Evolutionary conservation across 1,139 yeast species (phyloP), one percentile per base, ranked within the genome.

Genomic region (Yamadazyma friedrichii): DNA sequence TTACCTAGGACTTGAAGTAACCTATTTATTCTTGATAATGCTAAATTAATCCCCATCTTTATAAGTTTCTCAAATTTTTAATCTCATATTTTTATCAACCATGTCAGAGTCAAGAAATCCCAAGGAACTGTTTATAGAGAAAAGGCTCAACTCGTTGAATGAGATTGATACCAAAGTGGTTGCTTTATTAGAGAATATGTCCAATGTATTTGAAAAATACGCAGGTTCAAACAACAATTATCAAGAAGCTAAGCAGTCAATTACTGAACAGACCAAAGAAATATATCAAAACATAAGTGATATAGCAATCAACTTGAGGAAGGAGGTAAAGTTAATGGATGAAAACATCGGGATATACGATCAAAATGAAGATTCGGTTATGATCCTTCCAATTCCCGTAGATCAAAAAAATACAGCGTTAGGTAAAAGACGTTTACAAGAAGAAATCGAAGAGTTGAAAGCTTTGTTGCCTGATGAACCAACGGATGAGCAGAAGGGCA

Each of bases 1-100:
- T 79, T 76, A 0, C 88, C 88, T 27, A 88, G 62, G 37, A 67
- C 64, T 4, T 59, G 51, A n/a, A 88, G 71, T n/a, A 88, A 74
- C 38, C 61, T 60, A 0, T 69, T 39, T 0, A 88, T 74, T 41
- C 96, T 65, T 1, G 75, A 52, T n/a, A 91, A 71, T 1, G 95
- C 95, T 24, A 91, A 55, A 46, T 70, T 73, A 35, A 72, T 72
- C 12, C 71, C 69, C 74, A 68, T 69, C 24, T 5, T 20, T 20
- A 20, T 6, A 6, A 20, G 24, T 20, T n/a, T 20, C 17, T 9
- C 27, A 16, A 9, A 22, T 17, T 35, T 34, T 32, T 33, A 12
- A 9, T 12, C 28, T 31, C n/a, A n/a, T n/a, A n/a, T 26, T 29
- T 10, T 9, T 10, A 31, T 31, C 4, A 6, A 15, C 11, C 6